phyloP scores from a whole-genome alignment of 1,139 yeast species.

The Pichia sp. region DNA sequence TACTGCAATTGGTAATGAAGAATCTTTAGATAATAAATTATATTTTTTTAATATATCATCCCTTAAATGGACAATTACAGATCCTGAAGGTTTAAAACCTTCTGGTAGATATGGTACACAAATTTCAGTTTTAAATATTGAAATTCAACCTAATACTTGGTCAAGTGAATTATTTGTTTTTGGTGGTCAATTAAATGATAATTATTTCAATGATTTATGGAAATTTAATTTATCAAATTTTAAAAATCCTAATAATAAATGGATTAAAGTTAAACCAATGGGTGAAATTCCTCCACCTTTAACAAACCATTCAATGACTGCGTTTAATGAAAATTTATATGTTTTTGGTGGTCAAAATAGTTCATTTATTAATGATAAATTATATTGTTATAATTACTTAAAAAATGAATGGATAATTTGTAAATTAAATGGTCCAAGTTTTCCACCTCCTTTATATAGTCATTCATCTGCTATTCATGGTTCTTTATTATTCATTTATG shows the following conservation, averaged over 20 bases:
- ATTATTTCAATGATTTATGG: constrained; percentile 78
- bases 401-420: constrained; percentile 69
- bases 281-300: constrained; percentile 72
- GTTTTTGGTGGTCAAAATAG: constrained; percentile 89
- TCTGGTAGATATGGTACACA: constrained; percentile 94
- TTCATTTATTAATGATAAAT: constrained; percentile 64
- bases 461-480: constrained; percentile 81
- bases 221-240: constrained; percentile 86
- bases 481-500: constrained; percentile 78
- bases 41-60: constrained; percentile 88
- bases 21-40: constrained; percentile 79
- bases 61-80: constrained; percentile 84
- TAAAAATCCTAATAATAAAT: constrained; percentile 72
- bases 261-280: constrained; percentile 67
- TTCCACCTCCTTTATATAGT: constrained; percentile 85
- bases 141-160: constrained; percentile 27
- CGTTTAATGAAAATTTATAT: constrained; percentile 73
- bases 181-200: constrained; percentile 94
- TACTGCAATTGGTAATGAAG: constrained; percentile 69
- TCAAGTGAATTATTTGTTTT: constrained; percentile 55
- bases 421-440: constrained; percentile 27
- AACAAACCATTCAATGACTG: constrained; percentile 85
- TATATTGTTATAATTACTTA: constrained; percentile 77
- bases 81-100: constrained; percentile 78
- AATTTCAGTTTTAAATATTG: constrained; percentile 36